Evolutionary conservation across 441 rosid genomes (phyloP), one percentile per base, ranked within the genome.

Genomic region (Bruguiera hainesii): DNA sequence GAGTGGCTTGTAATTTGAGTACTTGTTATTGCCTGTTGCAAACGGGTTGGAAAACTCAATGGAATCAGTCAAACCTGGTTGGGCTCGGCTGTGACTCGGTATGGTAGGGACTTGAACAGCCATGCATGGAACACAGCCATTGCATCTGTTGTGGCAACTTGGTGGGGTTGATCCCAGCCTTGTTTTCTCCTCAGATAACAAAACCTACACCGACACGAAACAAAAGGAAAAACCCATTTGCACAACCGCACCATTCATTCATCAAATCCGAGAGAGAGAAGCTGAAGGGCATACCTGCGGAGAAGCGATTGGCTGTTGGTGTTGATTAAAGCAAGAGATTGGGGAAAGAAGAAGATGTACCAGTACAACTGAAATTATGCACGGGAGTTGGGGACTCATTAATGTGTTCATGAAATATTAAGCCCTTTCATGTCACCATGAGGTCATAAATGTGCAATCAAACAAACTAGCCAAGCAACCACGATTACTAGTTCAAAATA

Each of bases 141-240:
- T 93, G 80, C 98, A 93, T 71, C 89, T 89, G 80, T 80, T 90
- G 85, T 87, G 88, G 71, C 98, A 90, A 67, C 98, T 88, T 16
- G 98, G 98, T 30, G 96, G 97, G 1, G 79, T 88, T 1, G 98
- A 93, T 29, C 98, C 98, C 67, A 93, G 65, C 74, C 97, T 82
- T 5, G 89, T 81, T 81, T 89, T 87, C 64, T 83, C 91, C 66
- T 85, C 96, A 10, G 77, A 73, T 61, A 73, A 49, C 74, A 72
- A 63, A 4, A 70, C 87, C 90, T 87, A 30, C 68, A 67, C 48
- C 33, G 64, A 31, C 23, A 16, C 30, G 35, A 57, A 23, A 4
- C 63, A 30, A 15, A 46, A 23, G 37, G 52, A 53, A 53, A 9
- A 23, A 21, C 29, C 28, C 28, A 23, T 21, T 21, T 21, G 16